Conservation (phyloP, 768 basidiomycete species). For the Boletus tomentosulus region DNA sequence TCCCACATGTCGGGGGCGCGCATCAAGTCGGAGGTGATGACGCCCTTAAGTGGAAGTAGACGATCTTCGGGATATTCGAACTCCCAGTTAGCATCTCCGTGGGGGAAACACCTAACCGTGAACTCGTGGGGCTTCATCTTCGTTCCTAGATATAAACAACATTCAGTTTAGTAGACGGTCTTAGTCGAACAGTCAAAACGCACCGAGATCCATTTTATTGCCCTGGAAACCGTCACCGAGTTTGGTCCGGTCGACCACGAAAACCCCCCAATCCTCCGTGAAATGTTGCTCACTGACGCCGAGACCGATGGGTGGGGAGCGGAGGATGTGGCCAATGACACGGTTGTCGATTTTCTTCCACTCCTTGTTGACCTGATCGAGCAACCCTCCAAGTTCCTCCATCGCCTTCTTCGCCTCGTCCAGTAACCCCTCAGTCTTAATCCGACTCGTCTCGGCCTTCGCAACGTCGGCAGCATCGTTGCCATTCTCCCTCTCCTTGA, state of each 20-base stretch:
- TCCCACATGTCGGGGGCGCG: constrained; percentile 26
- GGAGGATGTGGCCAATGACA: constrained; percentile 32
- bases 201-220: neutral
- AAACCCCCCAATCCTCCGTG: constrained; percentile 34
- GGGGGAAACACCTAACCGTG: neutral
- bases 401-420: neutral
- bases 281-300: constrained; percentile 21
- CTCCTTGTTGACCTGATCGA: neutral
- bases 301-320: constrained; percentile 24
- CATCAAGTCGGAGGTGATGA: constrained; percentile 28
- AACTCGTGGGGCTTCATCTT: neutral
- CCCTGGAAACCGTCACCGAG: neutral
- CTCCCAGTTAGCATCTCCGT: neutral
- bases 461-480: constrained; percentile 1
- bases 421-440: neutral
- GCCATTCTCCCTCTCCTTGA: neutral
- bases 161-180: neutral
- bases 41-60: neutral
- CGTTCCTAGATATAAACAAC: neutral
- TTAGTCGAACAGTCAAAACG: too few relatives aligned
- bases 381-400: neutral
- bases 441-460: constrained; percentile 6
- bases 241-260: constrained; percentile 15
- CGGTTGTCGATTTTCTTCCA: constrained; percentile 21
- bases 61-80: neutral